A percentile compares a stretch with the other conserved stretches of the same genome.
Evolutionary conservation across 139 green algal genomes (phyloP).

Genomic region (Coccomyxa sp.): DNA sequence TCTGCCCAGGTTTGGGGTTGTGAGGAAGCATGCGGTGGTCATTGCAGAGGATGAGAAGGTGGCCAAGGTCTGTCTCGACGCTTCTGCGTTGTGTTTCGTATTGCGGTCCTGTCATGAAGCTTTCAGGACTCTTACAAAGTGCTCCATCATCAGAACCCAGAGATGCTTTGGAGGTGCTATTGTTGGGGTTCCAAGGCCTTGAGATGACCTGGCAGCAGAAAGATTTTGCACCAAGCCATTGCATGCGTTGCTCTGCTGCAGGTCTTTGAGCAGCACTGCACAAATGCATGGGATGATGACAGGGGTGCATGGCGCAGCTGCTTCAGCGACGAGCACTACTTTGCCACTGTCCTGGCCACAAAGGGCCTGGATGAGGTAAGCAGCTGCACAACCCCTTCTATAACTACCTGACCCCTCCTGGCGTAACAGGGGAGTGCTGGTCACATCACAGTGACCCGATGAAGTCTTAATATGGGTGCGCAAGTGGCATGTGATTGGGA

Average conservation of each 20-base stretch:
- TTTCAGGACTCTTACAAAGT: too few relatives aligned
- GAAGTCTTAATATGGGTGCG: too few relatives aligned
- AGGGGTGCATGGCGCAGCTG: not conserved
- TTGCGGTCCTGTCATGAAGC: too few relatives aligned
- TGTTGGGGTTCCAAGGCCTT: too few relatives aligned
- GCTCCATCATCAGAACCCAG: too few relatives aligned
- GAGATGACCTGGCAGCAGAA: too few relatives aligned
- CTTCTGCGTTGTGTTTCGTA: not conserved
- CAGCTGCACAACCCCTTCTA: not conserved
- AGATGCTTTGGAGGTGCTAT: too few relatives aligned
- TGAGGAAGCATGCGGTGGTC: constrained; percentile 15
- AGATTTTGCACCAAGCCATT: too few relatives aligned
- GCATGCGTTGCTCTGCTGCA: not conserved
- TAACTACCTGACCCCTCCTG: not conserved
- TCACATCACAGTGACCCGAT: too few relatives aligned
- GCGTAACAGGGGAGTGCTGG: too few relatives aligned
- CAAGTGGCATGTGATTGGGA: too few relatives aligned
- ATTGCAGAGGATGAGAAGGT: constrained; percentile 7
- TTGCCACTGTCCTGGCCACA: not conserved
- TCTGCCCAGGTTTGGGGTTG: constrained; percentile 9
- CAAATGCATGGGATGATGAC: not conserved
- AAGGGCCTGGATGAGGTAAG: not conserved
- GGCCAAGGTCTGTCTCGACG: not conserved
- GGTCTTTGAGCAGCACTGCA: constrained; percentile 3
- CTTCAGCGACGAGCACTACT: constrained; percentile 1